Conservation (phyloP, 2,329 filamentous ascomycete genomes). For the Alternaria sp. region DNA sequence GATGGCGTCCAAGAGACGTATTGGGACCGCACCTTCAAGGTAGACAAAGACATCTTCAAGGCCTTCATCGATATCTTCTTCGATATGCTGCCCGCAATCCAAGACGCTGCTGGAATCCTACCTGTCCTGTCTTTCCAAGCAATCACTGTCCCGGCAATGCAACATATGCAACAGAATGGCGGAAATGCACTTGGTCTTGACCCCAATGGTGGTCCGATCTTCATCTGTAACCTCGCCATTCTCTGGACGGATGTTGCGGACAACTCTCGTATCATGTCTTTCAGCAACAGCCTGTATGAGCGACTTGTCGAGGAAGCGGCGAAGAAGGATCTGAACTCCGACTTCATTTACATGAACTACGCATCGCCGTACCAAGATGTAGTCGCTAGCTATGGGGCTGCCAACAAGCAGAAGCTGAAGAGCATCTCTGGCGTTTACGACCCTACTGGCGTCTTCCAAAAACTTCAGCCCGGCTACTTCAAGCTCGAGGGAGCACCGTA, state of each 20-base stretch:
- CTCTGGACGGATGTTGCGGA: conserved; percentile 36
- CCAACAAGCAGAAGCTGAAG: conserved; percentile 41
- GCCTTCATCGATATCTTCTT: conserved; percentile 34
- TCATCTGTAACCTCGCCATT: conserved; percentile 30
- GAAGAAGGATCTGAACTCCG: conserved; percentile 18
- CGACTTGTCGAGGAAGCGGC: conserved; percentile 20
- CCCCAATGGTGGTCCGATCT: conserved; percentile 28
- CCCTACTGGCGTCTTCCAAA: conserved; percentile 29
- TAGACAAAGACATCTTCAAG: conserved; percentile 30
- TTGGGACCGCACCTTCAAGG: conserved; percentile 38
- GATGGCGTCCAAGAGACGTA: conserved; percentile 35
- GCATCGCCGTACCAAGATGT: conserved; percentile 55
- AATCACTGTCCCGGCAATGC: conserved; percentile 34
- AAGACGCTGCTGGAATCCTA: conserved; percentile 30
- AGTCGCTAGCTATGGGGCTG: conserved; percentile 52
- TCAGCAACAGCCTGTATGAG: conserved; percentile 29
- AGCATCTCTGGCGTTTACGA: conserved; percentile 25
- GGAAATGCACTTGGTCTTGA: conserved; percentile 45
- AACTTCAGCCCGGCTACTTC: conserved; percentile 31
- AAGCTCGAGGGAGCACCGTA: conserved; percentile 33
- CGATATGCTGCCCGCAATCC: conserved; percentile 30
- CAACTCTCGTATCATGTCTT: conserved; percentile 32
- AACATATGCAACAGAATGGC: conserved; percentile 37
- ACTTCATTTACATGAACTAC: conserved; percentile 59
- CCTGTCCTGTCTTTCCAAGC: conserved; percentile 39